These are phyloP conservation scores for Globisporangium yorkense DNA, from an alignment of 352 stramenopile species.

Conservation along the genomic window DNA sequence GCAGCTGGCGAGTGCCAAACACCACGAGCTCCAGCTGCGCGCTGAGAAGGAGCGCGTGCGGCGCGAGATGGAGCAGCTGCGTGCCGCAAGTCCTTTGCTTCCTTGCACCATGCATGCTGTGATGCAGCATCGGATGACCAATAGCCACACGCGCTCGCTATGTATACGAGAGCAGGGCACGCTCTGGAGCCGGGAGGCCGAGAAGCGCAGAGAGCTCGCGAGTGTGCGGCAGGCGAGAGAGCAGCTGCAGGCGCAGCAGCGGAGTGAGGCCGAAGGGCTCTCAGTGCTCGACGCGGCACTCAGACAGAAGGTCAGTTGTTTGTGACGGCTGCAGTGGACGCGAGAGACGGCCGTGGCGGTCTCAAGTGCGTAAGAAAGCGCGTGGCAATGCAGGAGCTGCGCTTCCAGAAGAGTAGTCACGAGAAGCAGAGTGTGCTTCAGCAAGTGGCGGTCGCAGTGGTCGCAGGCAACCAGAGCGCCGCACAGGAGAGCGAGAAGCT, in stretches of 20 bases:
- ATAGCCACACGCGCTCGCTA: not conserved
- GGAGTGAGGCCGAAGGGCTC: slow-evolving; percentile 27
- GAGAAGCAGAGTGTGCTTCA: slow-evolving; percentile 19
- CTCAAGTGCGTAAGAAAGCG: not conserved
- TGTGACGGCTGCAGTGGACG: not conserved
- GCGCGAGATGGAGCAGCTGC: slow-evolving; percentile 38
- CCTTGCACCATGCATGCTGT: not conserved
- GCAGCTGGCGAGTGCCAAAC: slow-evolving; percentile 47
- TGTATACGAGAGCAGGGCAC: slow-evolving; percentile 14
- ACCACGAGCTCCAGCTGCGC: slow-evolving; percentile 55
- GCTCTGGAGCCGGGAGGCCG: slow-evolving; percentile 41
- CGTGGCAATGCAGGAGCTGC: slow-evolving; percentile 18
- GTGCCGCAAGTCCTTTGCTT: slow-evolving; percentile 19
- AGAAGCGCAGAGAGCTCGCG: slow-evolving; percentile 38
- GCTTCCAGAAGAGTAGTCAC: slow-evolving; percentile 16
- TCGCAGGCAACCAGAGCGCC: not conserved
- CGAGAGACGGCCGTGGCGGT: not conserved
- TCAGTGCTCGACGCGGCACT: slow-evolving; percentile 25
- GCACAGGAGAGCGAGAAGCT: not conserved
- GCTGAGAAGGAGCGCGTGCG: slow-evolving; percentile 66
- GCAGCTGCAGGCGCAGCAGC: slow-evolving; percentile 24
- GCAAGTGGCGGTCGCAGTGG: slow-evolving; percentile 10
- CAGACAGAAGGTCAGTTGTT: slow-evolving; percentile 13
- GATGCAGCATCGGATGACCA: too few relatives aligned
- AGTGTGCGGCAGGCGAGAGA: slow-evolving; percentile 26